Evolutionary conservation across 164 flowering plant species (phyloP), one percentile per base, ranked within the genome.

Genomic region (Magnolia officinalis): DNA sequence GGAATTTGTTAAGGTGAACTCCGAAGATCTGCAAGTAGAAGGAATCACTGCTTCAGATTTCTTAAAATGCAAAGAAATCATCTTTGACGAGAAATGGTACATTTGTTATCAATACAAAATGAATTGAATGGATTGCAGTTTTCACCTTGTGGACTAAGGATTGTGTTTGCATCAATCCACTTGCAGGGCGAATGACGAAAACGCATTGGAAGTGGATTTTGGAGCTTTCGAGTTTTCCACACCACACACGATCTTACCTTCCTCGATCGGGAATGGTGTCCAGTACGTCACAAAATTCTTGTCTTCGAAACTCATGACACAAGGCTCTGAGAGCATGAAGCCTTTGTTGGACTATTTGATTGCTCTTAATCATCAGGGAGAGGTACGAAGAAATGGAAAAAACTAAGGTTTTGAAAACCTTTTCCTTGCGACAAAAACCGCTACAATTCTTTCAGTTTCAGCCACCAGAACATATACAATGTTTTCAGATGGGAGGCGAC

Each of bases 201-300:
- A 92, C 83, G 89, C 96, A 59, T 79, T 96, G 83, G 98, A 94
- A 72, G 81, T 96, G 71, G 99, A 96, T 80, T 94, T 96, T 76
- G 94, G 91, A 69, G 90, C 96, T 29, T 79, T 88, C 23, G 93
- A 94, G 7, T 86, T 77, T 82, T 78, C 89, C 1, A 80, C 73
- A 37, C 98, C 99, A 20, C 83, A 51, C 50, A 65, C 90, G 58
- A 80, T 83, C 20, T 84, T 96, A 70, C 79, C 98, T 75, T 88
- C 94, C 49, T 92, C 98, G 2, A 88, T 96, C 63, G 99, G 99
- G 19, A 90, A 90, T 72, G 99, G 99, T 37, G 68, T 76, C 9
- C 85, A 73, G 70, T 90, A 75, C 82, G 72, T 87, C 64, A 83
- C 97, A 1, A 94, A 87, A 83, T 86, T 87, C 78, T 80, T 91